These are phyloP conservation scores for Friedmanniomyces endolithicus DNA, from an alignment of 495 filamentous ascomycete species.

Conservation along the genomic window DNA sequence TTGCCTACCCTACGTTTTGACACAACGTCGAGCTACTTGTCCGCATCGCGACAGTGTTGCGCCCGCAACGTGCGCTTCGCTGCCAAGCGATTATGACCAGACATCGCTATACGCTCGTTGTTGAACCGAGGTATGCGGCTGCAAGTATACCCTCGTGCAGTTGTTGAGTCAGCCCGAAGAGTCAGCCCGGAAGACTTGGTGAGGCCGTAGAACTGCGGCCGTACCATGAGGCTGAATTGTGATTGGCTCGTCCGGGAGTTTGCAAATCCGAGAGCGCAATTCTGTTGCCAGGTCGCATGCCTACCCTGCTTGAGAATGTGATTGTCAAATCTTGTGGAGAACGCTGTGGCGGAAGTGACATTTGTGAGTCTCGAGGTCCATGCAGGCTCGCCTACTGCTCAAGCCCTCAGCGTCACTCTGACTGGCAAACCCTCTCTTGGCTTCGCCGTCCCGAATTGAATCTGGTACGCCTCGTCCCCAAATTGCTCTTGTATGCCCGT, in stretches of 20 bases:
- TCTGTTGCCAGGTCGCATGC: neutral
- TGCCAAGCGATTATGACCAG: neutral
- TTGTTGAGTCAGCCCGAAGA: neutral
- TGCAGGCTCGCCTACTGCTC: too few species aligned
- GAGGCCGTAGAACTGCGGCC: neutral
- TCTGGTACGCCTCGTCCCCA: constrained; percentile 14
- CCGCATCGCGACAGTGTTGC: neutral
- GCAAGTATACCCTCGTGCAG: neutral
- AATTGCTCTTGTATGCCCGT: constrained; percentile 5
- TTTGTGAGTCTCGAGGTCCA: too few species aligned
- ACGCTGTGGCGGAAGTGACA: too few species aligned
- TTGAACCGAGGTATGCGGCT: neutral
- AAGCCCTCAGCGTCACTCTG: neutral
- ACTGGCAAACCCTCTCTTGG: constrained; percentile 10
- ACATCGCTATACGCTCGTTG: neutral
- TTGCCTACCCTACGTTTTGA: neutral
- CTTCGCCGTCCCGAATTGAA: constrained; percentile 8
- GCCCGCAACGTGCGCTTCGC: neutral
- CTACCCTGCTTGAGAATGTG: neutral
- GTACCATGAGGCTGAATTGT: neutral
- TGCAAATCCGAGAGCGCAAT: too few species aligned
- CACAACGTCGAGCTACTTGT: too few species aligned
- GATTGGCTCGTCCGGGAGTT: neutral
- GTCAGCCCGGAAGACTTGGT: neutral
- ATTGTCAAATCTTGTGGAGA: too few species aligned